These are phyloP conservation scores for Opeltia flavorubescens DNA, from an alignment of 495 filamentous ascomycete genomes.

Conservation along the genomic window DNA sequence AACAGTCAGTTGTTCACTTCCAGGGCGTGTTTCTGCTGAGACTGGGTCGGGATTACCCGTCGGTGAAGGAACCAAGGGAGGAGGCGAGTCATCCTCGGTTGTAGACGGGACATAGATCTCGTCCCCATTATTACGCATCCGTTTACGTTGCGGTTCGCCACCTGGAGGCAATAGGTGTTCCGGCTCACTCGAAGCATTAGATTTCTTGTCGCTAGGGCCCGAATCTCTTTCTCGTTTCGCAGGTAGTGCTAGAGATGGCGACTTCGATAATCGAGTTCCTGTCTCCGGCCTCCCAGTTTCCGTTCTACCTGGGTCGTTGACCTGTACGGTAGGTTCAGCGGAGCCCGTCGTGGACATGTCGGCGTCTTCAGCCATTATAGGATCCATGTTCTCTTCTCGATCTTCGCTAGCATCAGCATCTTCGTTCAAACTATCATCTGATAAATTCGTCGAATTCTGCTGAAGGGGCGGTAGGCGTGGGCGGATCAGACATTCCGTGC, in stretches of 20 bases:
- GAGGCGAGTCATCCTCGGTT: neutral
- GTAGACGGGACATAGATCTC: neutral
- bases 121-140: neutral
- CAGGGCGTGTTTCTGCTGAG: neutral
- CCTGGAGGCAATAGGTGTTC: neutral
- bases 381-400: conserved; percentile 6
- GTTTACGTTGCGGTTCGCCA: neutral
- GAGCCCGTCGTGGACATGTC: neutral
- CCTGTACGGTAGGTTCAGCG: neutral
- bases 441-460: conserved; percentile 3
- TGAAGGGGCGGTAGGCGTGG: conserved; percentile 45
- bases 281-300: neutral
- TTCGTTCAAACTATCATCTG: conserved; percentile 2
- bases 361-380: neutral
- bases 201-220: neutral
- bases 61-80: neutral
- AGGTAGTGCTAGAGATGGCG: neutral
- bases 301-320: neutral
- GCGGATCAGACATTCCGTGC: conserved; percentile 58
- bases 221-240: neutral
- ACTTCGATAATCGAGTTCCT: neutral
- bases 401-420: conserved; percentile 9
- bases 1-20: neutral
- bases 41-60: neutral
- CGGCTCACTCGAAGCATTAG: neutral